Percentiles rank a stretch among this genome's conserved stretches.
phyloP scores from a whole-genome alignment of 495 filamentous ascomycete genomes.

The Podospora didyma region DNA sequence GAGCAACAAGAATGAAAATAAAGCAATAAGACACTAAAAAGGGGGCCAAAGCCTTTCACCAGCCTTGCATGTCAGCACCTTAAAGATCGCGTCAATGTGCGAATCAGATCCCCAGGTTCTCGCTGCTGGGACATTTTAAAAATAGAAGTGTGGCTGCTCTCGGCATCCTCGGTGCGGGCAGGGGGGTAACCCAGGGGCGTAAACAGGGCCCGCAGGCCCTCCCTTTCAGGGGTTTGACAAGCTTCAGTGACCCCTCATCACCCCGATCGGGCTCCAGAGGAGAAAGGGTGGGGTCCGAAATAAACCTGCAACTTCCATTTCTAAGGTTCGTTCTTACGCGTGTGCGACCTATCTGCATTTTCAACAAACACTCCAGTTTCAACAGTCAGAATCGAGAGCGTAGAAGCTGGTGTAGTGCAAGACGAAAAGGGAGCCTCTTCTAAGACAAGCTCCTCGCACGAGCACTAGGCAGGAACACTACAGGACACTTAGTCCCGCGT shows the following conservation, averaged over 20 bases:
- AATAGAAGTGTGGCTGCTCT: neutral
- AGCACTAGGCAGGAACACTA: too few species aligned
- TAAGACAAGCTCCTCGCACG: too few species aligned
- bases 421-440: too few species aligned
- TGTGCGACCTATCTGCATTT: too few species aligned
- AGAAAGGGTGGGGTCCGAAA: slow-evolving; percentile 13
- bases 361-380: too few species aligned
- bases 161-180: neutral
- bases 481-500: too few species aligned
- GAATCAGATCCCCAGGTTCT: neutral
- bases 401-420: neutral
- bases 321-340: too few species aligned
- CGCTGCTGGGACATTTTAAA: neutral
- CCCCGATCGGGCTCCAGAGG: too few species aligned
- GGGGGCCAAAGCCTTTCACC: slow-evolving; percentile 16
- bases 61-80: slow-evolving; percentile 6
- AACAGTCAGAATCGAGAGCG: too few species aligned
- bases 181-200: too few species aligned
- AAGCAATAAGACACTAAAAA: slow-evolving; percentile 2
- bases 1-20: too few species aligned
- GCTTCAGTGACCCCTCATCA: neutral
- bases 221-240: neutral
- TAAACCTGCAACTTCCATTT: slow-evolving; percentile 1
- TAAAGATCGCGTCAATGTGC: neutral
- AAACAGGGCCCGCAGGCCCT: too few species aligned